Conservation (phyloP, 306 rosid genomes). For the Lathyrus aphaca region DNA sequence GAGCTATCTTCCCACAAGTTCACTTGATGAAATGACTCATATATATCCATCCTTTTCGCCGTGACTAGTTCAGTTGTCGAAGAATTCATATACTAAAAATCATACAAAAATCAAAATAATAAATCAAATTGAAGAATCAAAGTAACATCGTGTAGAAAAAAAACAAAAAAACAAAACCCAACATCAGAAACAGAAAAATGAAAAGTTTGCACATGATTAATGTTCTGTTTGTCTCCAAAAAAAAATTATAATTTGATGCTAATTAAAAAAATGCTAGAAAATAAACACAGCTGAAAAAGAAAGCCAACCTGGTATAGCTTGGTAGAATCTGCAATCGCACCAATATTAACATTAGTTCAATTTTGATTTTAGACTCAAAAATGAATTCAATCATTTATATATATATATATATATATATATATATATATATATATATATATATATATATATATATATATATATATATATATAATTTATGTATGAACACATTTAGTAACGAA, state of each 20-base stretch:
- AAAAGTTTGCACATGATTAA: constrained; percentile 13
- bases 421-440: not conserved
- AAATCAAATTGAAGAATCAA: constrained; percentile 25
- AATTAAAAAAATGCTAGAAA: not conserved
- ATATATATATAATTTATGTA: not conserved
- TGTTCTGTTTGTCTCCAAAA: constrained; percentile 10
- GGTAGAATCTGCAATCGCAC: constrained; percentile 36
- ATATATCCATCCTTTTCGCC: constrained; percentile 62
- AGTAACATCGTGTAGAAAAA: not conserved
- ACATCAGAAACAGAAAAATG: constrained; percentile 28
- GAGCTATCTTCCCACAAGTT: constrained; percentile 66
- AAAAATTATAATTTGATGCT: constrained; percentile 11
- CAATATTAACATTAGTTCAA: constrained; percentile 31
- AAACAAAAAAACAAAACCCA: constrained; percentile 5
- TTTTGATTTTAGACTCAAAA: not conserved
- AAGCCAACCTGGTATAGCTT: constrained; percentile 31
- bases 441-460: not conserved
- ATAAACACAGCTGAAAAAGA: constrained; percentile 24
- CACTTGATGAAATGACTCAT: constrained; percentile 74
- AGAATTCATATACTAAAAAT: constrained; percentile 62
- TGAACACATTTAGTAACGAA: constrained; percentile 9
- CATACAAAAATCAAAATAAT: not conserved
- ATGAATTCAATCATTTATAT: constrained; percentile 19
- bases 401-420: not conserved
- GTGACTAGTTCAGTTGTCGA: constrained; percentile 46